Evolutionary conservation across 345 rosid genomes (phyloP).

Genomic region (Camelina sativa): DNA sequence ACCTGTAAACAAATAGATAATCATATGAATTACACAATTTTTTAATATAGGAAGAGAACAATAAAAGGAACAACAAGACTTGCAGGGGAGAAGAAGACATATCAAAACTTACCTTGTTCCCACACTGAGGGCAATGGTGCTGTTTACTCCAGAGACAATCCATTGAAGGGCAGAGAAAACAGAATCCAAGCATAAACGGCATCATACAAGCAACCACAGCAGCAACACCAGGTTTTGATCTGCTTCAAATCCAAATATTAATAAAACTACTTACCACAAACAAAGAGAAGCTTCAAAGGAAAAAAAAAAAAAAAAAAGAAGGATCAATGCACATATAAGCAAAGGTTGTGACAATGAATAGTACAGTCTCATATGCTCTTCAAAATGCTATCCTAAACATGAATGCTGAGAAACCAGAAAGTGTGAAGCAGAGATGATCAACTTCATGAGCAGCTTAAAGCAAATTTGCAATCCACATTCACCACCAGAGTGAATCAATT

Average conservation of each 20-base stretch:
- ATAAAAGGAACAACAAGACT: background rate
- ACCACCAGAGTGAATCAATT: background rate
- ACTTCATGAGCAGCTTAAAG: background rate
- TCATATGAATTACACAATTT: background rate
- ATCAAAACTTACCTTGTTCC: constrained; percentile 55
- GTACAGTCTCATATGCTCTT: constrained; percentile 15
- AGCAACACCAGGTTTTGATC: constrained; percentile 91
- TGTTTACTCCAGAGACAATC: constrained; percentile 98
- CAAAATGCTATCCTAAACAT: background rate
- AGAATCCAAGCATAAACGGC: constrained; percentile 87
- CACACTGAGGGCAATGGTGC: constrained; percentile 88
- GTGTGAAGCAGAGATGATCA: background rate
- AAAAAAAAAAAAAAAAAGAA: background rate
- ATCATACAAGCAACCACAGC: constrained; percentile 95
- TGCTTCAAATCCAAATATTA: constrained; percentile 35
- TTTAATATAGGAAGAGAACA: background rate
- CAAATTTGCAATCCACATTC: background rate
- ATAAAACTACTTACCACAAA: background rate
- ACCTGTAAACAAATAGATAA: constrained; percentile 54
- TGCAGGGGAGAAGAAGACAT: constrained; percentile 3
- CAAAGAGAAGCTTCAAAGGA: background rate
- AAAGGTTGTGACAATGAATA: background rate
- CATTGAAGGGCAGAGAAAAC: constrained; percentile 95
- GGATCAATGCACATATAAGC: background rate
- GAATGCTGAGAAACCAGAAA: background rate